phyloP scores from a whole-genome alignment of 495 filamentous ascomycete species.

The Daldinia concentrica region DNA sequence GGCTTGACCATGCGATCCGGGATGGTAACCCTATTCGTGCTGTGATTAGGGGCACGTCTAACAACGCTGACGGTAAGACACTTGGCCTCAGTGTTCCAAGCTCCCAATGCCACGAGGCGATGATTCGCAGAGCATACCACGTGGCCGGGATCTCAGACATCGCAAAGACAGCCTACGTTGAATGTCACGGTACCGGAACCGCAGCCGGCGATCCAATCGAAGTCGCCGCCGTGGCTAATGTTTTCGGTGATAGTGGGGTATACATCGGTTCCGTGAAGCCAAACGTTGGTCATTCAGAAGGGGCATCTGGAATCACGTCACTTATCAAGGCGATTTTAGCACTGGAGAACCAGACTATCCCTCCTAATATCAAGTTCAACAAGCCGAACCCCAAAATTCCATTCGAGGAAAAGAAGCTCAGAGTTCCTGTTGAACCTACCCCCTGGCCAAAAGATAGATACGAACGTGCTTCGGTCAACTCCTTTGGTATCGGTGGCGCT shows the following conservation, averaged over 20 bases:
- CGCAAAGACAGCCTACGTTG: constrained; percentile 50
- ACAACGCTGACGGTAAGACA: constrained; percentile 56
- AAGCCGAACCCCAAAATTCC: constrained; percentile 54
- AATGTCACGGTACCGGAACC: constrained; percentile 51
- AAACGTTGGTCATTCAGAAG: constrained; percentile 62
- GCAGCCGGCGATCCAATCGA: constrained; percentile 53
- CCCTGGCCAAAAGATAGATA: constrained; percentile 46
- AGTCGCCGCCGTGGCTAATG: constrained; percentile 43
- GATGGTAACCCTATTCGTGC: constrained; percentile 63
- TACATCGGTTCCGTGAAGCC: constrained; percentile 62
- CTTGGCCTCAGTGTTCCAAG: constrained; percentile 58
- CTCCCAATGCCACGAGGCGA: constrained; percentile 54
- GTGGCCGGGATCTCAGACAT: constrained; percentile 55
- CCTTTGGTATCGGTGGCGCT: constrained; percentile 61
- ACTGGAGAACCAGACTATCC: constrained; percentile 58
- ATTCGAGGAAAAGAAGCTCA: constrained; percentile 46
- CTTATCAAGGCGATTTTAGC: constrained; percentile 58
- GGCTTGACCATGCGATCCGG: constrained; percentile 56
- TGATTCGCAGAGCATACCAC: constrained; percentile 58
- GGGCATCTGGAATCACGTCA: constrained; percentile 57
- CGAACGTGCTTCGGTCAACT: background rate
- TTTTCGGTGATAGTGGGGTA: constrained; percentile 47
- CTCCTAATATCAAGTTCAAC: constrained; percentile 55
- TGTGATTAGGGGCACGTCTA: constrained; percentile 58
- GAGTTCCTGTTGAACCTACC: constrained; percentile 34